A percentile compares a stretch with the other conserved stretches of the same genome.
Conservation (phyloP, 2,329 filamentous ascomycete species). For the Epichloe amarillans region DNA sequence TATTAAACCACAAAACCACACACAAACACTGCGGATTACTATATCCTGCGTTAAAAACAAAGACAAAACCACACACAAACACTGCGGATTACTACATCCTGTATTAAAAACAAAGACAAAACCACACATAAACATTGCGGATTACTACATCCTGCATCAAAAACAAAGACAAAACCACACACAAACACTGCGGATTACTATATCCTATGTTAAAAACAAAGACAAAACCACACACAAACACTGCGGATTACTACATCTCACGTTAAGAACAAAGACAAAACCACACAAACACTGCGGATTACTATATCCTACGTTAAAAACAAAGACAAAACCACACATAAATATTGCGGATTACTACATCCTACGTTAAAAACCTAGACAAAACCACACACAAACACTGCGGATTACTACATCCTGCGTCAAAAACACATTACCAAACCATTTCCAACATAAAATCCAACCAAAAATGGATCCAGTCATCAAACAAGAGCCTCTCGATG, state of each 20-base stretch:
- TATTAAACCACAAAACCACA: not conserved
- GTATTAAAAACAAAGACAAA: too few relatives aligned
- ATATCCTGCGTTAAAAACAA: not conserved
- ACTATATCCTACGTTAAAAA: not conserved
- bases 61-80: too few relatives aligned
- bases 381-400: not conserved
- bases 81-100: too few relatives aligned
- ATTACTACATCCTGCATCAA: too few relatives aligned
- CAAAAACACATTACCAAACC: not conserved
- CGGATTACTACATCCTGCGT: not conserved
- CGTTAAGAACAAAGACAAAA: not conserved
- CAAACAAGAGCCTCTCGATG: not conserved
- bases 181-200: not conserved
- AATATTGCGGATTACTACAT: not conserved
- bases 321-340: not conserved
- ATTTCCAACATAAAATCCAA: not conserved
- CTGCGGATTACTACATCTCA: not conserved
- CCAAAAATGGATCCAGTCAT: not conserved
- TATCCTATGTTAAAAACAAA: too few relatives aligned
- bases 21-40: not conserved
- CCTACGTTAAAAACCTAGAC: not conserved
- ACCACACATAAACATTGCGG: too few relatives aligned
- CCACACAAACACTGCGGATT: not conserved
- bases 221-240: not conserved
- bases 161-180: not conserved